Percentiles rank a stretch among this genome's conserved stretches.
Evolutionary conservation across 768 basidiomycete genomes (phyloP).

Genomic region (Candolleomyces eurysporus): DNA sequence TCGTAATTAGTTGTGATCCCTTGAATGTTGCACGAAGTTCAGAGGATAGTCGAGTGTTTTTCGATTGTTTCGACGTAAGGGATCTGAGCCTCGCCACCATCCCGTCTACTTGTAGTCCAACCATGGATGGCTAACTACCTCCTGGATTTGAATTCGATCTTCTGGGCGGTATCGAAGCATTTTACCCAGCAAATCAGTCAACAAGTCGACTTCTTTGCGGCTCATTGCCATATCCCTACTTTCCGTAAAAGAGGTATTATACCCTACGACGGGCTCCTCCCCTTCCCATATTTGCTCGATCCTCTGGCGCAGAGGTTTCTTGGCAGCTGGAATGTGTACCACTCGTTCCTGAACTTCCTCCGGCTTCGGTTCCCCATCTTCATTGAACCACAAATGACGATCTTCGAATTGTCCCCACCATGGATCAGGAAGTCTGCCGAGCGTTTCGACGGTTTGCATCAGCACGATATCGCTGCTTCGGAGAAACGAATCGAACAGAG

Average conservation of each 20-base stretch:
- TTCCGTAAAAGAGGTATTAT: background rate
- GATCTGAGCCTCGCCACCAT: too few relatives aligned
- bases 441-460: conserved; percentile 31
- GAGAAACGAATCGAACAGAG: conserved; percentile 40
- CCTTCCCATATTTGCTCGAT: background rate
- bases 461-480: conserved; percentile 26
- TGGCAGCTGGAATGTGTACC: conserved; percentile 16
- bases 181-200: conserved; percentile 37
- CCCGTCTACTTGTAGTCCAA: background rate
- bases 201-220: conserved; percentile 29
- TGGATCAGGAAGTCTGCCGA: conserved; percentile 40
- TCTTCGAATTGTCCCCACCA: conserved; percentile 36
- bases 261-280: background rate
- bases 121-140: conserved; percentile 30
- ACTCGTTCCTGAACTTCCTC: conserved; percentile 20
- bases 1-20: too few relatives aligned
- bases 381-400: conserved; percentile 34
- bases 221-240: conserved; percentile 17
- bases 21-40: too few relatives aligned
- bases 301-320: conserved; percentile 22
- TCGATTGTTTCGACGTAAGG: too few relatives aligned
- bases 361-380: conserved; percentile 30
- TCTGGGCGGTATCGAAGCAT: conserved; percentile 41
- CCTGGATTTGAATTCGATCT: conserved; percentile 35
- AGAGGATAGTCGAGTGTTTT: too few relatives aligned